Conservation (phyloP, 345 rosid species). For the Eucalyptus cloeziana region DNA sequence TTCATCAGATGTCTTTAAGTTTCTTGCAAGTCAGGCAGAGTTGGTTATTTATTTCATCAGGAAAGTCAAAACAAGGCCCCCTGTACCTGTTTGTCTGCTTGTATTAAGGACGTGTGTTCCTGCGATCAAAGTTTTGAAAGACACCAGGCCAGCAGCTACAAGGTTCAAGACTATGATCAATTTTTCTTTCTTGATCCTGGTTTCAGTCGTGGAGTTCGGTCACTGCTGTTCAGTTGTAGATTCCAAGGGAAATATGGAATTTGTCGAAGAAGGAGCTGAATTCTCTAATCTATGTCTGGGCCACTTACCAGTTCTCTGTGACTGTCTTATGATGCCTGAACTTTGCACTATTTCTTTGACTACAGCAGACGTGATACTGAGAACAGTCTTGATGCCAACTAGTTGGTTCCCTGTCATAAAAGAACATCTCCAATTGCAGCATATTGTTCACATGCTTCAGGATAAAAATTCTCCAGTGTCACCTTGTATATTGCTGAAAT, state of each 20-base stretch:
- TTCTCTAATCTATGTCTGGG: conserved; percentile 59
- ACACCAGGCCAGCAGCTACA: conserved; percentile 24
- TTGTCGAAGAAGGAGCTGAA: conserved; percentile 37
- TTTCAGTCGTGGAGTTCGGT: conserved; percentile 32
- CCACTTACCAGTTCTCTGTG: conserved; percentile 64
- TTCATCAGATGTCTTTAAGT: conserved; percentile 36
- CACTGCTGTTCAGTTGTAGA: conserved; percentile 5
- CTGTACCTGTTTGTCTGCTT: conserved; percentile 30
- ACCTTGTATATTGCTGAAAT: conserved; percentile 42
- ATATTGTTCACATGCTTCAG: conserved; percentile 52
- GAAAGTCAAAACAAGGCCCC: conserved; percentile 21
- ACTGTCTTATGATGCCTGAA: conserved; percentile 39
- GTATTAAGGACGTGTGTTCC: conserved; percentile 49
- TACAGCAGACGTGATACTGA: conserved; percentile 42
- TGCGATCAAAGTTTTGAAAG: conserved; percentile 50
- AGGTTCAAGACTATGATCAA: conserved; percentile 35
- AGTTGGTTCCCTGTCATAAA: conserved; percentile 83
- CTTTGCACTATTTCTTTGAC: conserved; percentile 52
- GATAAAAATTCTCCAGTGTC: conserved; percentile 36
- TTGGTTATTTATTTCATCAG: conserved; percentile 51
- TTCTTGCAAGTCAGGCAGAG: conserved; percentile 59
- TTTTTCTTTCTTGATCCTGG: conserved; percentile 53
- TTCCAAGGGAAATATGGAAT: conserved; percentile 20
- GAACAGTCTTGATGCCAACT: conserved; percentile 51
- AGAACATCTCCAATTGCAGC: conserved; percentile 55